Evolutionary conservation across 768 basidiomycete species (phyloP), one percentile per base, ranked within the genome.

Genomic region (Agaricus blazei): DNA sequence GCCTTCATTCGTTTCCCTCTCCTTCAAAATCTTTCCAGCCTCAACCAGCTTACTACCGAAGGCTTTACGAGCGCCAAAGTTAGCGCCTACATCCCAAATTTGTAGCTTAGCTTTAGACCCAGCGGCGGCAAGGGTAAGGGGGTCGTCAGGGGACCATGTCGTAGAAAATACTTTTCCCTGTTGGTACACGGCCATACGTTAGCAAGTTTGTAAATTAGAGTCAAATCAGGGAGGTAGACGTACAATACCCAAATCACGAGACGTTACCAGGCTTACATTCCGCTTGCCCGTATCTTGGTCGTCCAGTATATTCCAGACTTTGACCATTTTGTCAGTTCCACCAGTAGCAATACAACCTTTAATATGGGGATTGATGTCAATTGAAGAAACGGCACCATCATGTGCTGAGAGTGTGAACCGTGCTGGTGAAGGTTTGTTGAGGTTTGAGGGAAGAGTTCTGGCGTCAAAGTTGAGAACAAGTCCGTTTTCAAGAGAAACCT

Each of bases 101-200:
- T 98, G 96, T 5, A 99, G 69, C 66, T 88, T 93, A 1, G 92
- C 96, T 64, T 93, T 90, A 2, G 93, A 95, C 11, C 97, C 97
- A 29, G 90, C 96, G 3, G 93, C 94, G 2, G 95, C 96, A 46
- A 99, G 70, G 7, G 91, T 97, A 49, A 98, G 82, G 1, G 94
- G 89, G 64, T 95, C 90, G 66, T 98, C 96, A 0, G 97, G 96
- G 5, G 94, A 98, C 76, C 88, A 98, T 0, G 81, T 77, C 0
- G 87, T 78, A 5, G 94, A 90, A 72, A 99, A 99, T 6, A 98
- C 92, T 76, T 96, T 96, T 71, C 97, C 97, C 95, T 97, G 59
- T 46, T 34, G 2, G 3, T 56, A 12, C 12, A 31, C 34, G 34
- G 42, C 62, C 52, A 57, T 11, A 52, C 51, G 2, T 14, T 7